Conservation (phyloP, 306 rosid genomes). For the Vigna radiata region DNA sequence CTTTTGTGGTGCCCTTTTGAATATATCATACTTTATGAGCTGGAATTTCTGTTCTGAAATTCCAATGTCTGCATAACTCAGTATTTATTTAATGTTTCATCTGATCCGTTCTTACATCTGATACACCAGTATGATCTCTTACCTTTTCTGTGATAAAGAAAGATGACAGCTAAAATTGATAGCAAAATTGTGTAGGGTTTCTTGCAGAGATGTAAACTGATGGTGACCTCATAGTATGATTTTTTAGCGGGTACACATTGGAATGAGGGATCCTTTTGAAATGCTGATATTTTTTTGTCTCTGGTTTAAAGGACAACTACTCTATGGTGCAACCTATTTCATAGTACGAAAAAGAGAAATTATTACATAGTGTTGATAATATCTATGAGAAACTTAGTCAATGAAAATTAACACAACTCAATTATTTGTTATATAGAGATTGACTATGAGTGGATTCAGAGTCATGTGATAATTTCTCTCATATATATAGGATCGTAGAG, state of each 20-base stretch:
- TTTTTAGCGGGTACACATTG: constrained; percentile 16
- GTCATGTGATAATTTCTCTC: background rate
- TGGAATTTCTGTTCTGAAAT: constrained; percentile 19
- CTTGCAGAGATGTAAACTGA: constrained; percentile 18
- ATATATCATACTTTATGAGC: constrained; percentile 10
- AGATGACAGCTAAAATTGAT: constrained; percentile 18
- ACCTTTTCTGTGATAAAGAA: background rate
- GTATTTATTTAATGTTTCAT: background rate
- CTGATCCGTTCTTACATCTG: constrained; percentile 12
- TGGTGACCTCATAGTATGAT: constrained; percentile 3
- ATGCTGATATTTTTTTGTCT: constrained; percentile 9
- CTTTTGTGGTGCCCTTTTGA: background rate
- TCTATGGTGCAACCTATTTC: background rate
- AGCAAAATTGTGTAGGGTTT: constrained; percentile 22
- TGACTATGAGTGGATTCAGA: background rate
- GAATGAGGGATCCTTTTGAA: constrained; percentile 8
- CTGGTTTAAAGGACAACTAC: constrained; percentile 22
- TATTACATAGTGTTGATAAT: background rate
- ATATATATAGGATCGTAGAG: too few relatives aligned
- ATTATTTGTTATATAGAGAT: background rate
- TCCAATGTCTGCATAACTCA: background rate
- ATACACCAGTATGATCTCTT: background rate
- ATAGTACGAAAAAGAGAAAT: background rate
- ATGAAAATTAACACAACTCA: background rate
- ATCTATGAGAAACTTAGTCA: background rate